Evolutionary conservation across 331 rosid species (phyloP), one percentile per base, ranked within the genome.

Genomic region (Ulmus americana): DNA sequence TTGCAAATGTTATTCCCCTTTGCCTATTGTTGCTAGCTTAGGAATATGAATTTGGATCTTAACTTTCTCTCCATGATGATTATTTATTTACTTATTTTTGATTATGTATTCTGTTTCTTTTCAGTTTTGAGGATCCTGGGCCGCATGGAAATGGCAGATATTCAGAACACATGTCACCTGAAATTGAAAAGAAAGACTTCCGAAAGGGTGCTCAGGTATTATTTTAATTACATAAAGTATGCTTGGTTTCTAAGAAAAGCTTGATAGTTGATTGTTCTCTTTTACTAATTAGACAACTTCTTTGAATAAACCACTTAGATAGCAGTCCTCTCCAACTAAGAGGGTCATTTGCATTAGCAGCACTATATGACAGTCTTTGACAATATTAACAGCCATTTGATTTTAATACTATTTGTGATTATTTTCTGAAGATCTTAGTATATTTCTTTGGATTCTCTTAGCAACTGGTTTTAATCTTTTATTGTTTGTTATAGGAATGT

Each of bases 191-290:
- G 85, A 90, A 87, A 73, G 88, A 95, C 76, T 95, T 95, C 66
- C 85, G 99, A 78, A 95, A 95, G 96, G 99, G 99, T 65, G 99
- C 97, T 43, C 99, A 95, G 99, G 99, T 94, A 90, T 62, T 9
- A 49, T 47, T 48, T 18, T 64, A 59, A 64, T 62, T 46, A 47
- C 22, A 51, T 55, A 63, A 13, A 45, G 40, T 35, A 53, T 67
- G 45, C 35, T 28, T 71, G 65, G 63, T 64, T 70, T 45, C 60
- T 42, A 53, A 64, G 50, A 57, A 70, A 60, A 49, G 63, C 40
- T 66, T 11, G 8, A 18, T 65, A 6, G 2, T 12, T 48, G 14
- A 48, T 7, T 48, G 53, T 56, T 35, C n/a, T 39, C 43, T 49
- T 51, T 5, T 54, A 22, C 14, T 73, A 8, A 15, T 50, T 55